Percentiles rank a stretch among this genome's conserved stretches.
phyloP scores from a whole-genome alignment of 176 grass and related monocot genomes.

The Phoenix dactylifera region DNA sequence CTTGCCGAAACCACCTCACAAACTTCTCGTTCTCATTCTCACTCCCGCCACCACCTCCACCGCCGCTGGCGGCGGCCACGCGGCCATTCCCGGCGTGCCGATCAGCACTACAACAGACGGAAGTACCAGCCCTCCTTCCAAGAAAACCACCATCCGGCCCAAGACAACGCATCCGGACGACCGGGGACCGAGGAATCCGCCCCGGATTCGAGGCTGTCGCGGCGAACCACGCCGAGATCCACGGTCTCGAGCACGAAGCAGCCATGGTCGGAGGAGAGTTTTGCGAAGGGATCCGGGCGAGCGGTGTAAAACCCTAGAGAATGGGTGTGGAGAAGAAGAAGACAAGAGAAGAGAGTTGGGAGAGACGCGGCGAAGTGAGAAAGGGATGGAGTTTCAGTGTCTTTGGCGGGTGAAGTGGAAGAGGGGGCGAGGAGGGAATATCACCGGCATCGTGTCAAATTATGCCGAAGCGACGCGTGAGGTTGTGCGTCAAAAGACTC shows the following conservation, averaged over 20 bases:
- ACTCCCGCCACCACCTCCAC: background rate
- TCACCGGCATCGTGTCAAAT: too few species aligned
- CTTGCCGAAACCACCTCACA: slow-evolving; percentile 67
- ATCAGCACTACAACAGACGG: slow-evolving; percentile 9
- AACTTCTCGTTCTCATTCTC: slow-evolving; percentile 33
- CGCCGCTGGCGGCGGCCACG: background rate
- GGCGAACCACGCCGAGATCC: background rate
- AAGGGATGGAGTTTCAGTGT: background rate
- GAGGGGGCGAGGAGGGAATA: too few species aligned
- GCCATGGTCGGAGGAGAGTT: background rate
- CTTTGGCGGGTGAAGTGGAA: background rate
- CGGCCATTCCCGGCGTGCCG: slow-evolving; percentile 3
- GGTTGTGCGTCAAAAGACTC: too few species aligned
- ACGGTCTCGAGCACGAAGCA: slow-evolving; percentile 12
- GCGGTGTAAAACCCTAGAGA: slow-evolving; percentile 3
- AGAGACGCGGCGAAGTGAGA: slow-evolving; percentile 15
- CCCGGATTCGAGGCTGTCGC: background rate
- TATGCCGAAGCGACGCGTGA: too few species aligned
- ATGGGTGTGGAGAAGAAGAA: background rate
- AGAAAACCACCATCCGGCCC: background rate
- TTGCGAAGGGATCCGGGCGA: background rate
- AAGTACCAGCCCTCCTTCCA: background rate
- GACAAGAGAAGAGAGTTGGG: background rate
- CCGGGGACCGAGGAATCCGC: background rate
- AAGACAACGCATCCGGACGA: background rate